Percentiles rank a stretch among this genome's conserved stretches.
Conservation (phyloP, 2,329 filamentous ascomycete genomes). For the Aspergillus niger region DNA sequence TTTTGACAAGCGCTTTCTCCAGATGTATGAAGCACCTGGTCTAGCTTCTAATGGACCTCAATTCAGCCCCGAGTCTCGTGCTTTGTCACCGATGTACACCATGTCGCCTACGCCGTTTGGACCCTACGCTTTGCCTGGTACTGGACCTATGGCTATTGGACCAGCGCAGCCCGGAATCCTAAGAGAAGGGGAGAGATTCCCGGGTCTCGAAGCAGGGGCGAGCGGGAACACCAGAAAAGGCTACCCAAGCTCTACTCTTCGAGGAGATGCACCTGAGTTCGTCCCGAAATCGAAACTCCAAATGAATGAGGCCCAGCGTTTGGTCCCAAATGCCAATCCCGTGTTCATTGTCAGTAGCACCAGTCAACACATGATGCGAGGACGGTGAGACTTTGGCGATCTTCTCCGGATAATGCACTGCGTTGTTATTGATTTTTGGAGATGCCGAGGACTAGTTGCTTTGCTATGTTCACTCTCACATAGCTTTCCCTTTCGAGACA, state of each 20-base stretch:
- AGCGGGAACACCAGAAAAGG: neutral
- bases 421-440: neutral
- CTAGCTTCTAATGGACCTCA: neutral
- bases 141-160: no score
- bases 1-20: neutral
- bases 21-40: neutral
- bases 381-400: neutral
- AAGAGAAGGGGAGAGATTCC: neutral
- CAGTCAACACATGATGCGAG: neutral
- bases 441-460: neutral
- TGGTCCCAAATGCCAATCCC: no score
- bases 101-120: no score
- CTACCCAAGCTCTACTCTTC: constrained; percentile 14
- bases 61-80: neutral
- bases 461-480: neutral
- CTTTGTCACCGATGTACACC: no score
- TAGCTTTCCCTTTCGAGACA: neutral
- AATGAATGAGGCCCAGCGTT: neutral
- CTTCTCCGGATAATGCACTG: neutral
- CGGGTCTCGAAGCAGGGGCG: neutral
- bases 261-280: constrained; percentile 27
- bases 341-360: constrained; percentile 10
- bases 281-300: constrained; percentile 13
- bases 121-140: no score
- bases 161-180: neutral